These are phyloP conservation scores for Ramaria sp. DNA, from an alignment of 768 basidiomycete genomes.

Conservation along the genomic window DNA sequence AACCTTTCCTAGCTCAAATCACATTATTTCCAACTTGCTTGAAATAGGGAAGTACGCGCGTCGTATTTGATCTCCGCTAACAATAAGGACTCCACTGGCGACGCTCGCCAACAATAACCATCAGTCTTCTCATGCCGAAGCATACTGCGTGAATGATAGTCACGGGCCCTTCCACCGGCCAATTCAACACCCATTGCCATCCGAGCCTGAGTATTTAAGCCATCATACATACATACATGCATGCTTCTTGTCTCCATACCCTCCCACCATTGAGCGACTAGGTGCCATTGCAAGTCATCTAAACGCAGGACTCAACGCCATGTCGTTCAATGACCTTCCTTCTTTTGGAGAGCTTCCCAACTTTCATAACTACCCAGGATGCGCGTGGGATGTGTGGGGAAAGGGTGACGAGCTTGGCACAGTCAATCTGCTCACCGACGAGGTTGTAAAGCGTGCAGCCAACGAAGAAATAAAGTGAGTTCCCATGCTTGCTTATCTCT, in stretches of 20 bases:
- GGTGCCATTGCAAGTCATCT: neutral
- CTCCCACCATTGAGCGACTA: neutral
- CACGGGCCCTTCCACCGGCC: too few species aligned
- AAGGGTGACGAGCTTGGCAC: constrained; percentile 12
- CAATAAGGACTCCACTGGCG: too few species aligned
- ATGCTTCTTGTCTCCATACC: neutral
- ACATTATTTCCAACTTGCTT: too few species aligned
- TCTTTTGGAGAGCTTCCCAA: constrained; percentile 9
- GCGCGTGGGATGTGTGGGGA: constrained; percentile 13
- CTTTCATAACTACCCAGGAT: constrained; percentile 7
- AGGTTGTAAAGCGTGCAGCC: constrained; percentile 5
- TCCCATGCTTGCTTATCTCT: neutral
- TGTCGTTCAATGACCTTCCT: constrained; percentile 6
- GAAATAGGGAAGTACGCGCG: too few species aligned
- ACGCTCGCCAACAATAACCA: too few species aligned
- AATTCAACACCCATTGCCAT: too few species aligned
- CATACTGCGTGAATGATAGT: too few species aligned
- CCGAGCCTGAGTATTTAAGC: too few species aligned
- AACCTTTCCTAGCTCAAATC: too few species aligned
- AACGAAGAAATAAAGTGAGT: constrained; percentile 9
- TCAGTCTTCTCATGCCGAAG: too few species aligned
- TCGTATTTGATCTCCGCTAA: too few species aligned
- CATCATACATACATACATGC: too few species aligned
- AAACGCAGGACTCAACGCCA: neutral
- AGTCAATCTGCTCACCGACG: constrained; percentile 13